Evolutionary conservation across 768 basidiomycete genomes (phyloP).

Genomic region (Podaxis pistillaris): DNA sequence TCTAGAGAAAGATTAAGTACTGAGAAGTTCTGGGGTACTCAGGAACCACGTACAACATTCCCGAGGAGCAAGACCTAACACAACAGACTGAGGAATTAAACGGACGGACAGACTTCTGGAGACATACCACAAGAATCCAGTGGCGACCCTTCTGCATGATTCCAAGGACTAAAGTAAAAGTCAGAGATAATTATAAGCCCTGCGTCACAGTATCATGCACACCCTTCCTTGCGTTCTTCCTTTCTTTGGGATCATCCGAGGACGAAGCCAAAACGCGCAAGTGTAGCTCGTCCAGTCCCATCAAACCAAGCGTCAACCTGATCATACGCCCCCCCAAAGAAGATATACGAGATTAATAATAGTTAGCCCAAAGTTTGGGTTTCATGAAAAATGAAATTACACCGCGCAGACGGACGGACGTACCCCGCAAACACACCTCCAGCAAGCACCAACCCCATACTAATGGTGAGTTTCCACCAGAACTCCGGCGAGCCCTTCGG

Average conservation of each 20-base stretch:
- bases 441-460: constrained; percentile 66
- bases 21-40: not conserved
- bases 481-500: constrained; percentile 58
- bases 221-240: constrained; percentile 72
- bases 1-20: constrained; percentile 33
- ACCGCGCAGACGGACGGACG: constrained; percentile 20
- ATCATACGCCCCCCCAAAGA: not conserved
- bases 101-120: not conserved
- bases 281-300: constrained; percentile 92
- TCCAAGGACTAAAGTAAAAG: constrained; percentile 40
- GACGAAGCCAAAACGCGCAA: constrained; percentile 81
- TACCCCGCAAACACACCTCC: constrained; percentile 95
- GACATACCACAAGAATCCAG: constrained; percentile 88
- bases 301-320: constrained; percentile 86
- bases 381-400: not conserved
- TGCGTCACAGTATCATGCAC: not conserved
- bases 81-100: not conserved
- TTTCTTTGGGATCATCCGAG: constrained; percentile 71
- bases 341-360: not conserved
- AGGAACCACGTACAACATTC: constrained; percentile 66
- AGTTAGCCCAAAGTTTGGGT: not conserved
- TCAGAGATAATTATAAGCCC: not conserved
- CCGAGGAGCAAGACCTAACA: constrained; percentile 76
- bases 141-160: constrained; percentile 70
- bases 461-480: constrained; percentile 70